Evolutionary conservation across 2,329 filamentous ascomycete genomes (phyloP), one percentile per base, ranked within the genome.

Genomic region (Lecanicillium sp.): DNA sequence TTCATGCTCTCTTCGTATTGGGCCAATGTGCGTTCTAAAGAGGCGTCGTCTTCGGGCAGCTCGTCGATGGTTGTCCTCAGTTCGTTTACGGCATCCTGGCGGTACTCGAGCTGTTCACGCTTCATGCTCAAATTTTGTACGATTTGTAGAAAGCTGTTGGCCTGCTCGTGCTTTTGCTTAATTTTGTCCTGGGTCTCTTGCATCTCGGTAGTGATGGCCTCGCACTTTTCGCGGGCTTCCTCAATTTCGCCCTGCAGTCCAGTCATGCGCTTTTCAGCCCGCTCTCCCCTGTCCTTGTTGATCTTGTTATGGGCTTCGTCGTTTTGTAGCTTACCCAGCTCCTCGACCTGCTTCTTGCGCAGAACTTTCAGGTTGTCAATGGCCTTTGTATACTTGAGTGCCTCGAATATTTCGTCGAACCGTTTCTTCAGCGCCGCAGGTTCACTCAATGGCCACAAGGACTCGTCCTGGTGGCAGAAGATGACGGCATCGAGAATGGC

Each of bases 401-500:
- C 92, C 62, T 97, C 92, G 49, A 98, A 98, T 10, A 98, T 98
- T 57, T 95, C 87, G 55, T 98, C 92, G 44, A 98, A 98, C 37
- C 81, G 84, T 60, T 94, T 94, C 63, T 98, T 98, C 36, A 98
- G 68, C 1, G 77, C 78, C 0, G 77, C 69, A 0, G 92, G 87
- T 53, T 94, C 87, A 55, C 87, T 94, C 72, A 98, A 81, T 0
- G 92, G 92, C 92, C 92, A 98, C 19, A 97, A 64, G 18, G 90
- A 96, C 49, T 98, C 92, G 57, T 98, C 92, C 57, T 98, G 92
- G 56, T 98, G 92, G 58, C 92, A 98, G 64, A 98, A 98, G 49
- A 98, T 96, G 57, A 98, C 92, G 42, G 84, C 84, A 49, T 97
- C 89, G 18, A 98, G 73, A 40, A 98, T 81, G 11, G 92, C 89